Percentiles rank a stretch among this genome's conserved stretches.
These are phyloP conservation scores for Kalmusia sp. DNA, from an alignment of 2,329 filamentous ascomycete species.

Conservation along the genomic window DNA sequence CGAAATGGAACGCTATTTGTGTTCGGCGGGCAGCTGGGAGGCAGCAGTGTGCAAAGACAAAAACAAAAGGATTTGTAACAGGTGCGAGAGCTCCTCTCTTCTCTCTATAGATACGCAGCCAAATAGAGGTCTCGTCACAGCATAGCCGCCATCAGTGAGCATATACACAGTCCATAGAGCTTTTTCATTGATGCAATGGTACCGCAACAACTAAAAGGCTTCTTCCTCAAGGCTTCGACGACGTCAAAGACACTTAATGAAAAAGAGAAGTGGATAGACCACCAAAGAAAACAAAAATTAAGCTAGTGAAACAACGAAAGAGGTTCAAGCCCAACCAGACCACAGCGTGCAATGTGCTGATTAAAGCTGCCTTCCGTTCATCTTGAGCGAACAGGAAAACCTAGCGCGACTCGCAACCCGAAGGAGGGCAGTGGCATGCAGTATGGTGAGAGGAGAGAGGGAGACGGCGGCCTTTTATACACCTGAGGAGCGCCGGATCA, in stretches of 20 bases:
- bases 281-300: background rate
- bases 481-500: background rate
- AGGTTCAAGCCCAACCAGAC: background rate
- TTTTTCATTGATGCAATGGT: too few species aligned
- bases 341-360: slow-evolving; percentile 1
- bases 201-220: background rate
- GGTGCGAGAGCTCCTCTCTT: too few species aligned
- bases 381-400: too few species aligned
- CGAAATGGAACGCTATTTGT: too few species aligned
- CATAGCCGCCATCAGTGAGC: too few species aligned
- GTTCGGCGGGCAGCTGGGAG: too few species aligned
- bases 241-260: slow-evolving; percentile 3
- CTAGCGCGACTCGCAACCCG: too few species aligned
- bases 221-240: slow-evolving; percentile 9
- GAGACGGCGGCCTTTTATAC: background rate
- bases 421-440: too few species aligned
- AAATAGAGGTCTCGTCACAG: too few species aligned
- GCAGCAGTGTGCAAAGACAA: too few species aligned
- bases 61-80: too few species aligned
- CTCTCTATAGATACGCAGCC: too few species aligned
- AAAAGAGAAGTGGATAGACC: background rate
- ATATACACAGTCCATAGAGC: background rate
- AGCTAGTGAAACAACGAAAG: background rate
- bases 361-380: background rate
- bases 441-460: background rate